These are phyloP conservation scores for Kockovaella imperatae DNA, from an alignment of 768 basidiomycete genomes.

Conservation along the genomic window DNA sequence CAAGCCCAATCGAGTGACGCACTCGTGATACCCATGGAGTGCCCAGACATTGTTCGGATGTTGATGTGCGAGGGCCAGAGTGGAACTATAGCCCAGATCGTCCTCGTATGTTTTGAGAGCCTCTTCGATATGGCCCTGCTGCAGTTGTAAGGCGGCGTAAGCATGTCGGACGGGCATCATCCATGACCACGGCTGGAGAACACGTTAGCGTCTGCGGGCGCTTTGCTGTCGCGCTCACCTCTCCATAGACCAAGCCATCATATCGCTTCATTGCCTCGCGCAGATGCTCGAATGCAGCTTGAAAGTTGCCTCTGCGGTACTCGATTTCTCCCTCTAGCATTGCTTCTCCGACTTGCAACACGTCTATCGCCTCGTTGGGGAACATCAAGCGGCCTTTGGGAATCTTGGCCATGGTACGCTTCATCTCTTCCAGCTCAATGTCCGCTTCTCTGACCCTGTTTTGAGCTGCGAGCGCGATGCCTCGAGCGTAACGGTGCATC, in stretches of 20 bases:
- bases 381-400: constrained; percentile 17
- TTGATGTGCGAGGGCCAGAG: constrained; percentile 21
- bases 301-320: constrained; percentile 29
- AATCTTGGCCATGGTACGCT: constrained; percentile 8
- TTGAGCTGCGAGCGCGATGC: constrained; percentile 22
- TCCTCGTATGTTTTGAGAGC: constrained; percentile 24
- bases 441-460: constrained; percentile 17
- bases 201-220: too few relatives aligned
- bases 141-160: constrained; percentile 30
- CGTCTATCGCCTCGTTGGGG: constrained; percentile 19
- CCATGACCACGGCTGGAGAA: constrained; percentile 40
- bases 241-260: constrained; percentile 27
- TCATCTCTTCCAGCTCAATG: constrained; percentile 8
- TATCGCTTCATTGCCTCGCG: constrained; percentile 22
- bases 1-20: constrained; percentile 20
- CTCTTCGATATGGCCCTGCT: constrained; percentile 25
- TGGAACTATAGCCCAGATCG: constrained; percentile 28
- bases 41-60: constrained; percentile 41
- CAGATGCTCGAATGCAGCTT: constrained; percentile 26
- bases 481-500: constrained; percentile 22
- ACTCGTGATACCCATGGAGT: constrained; percentile 34
- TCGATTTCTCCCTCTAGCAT: constrained; percentile 37
- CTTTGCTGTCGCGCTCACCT: too few relatives aligned
- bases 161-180: constrained; percentile 35
- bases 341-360: constrained; percentile 22